phyloP scores from a whole-genome alignment of 225 moss, liverwort and hornwort genomes.

The Ulota crispa region DNA sequence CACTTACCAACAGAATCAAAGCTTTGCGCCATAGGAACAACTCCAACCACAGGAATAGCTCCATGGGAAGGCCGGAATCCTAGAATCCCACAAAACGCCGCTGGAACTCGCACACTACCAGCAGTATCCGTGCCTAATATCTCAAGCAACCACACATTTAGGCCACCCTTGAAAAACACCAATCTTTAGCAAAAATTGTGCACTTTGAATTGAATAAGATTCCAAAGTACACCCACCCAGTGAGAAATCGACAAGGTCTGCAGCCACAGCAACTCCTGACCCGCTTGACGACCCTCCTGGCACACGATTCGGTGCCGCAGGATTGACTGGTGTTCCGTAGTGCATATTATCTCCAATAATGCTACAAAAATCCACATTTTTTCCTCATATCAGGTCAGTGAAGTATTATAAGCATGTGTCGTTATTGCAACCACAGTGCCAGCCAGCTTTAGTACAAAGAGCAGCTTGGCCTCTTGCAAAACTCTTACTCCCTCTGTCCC shows the following conservation, averaged over 20 bases:
- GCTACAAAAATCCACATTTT: conserved; percentile 48
- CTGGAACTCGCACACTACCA: conserved; percentile 90
- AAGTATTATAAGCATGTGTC: background rate
- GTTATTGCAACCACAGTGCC: background rate
- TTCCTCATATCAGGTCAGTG: background rate
- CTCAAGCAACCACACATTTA: background rate
- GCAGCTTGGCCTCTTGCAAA: background rate
- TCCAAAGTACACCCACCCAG: conserved; percentile 50
- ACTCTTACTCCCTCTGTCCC: too few species aligned
- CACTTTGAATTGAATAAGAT: background rate
- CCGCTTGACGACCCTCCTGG: conserved; percentile 99
- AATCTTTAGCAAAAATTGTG: background rate
- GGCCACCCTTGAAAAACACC: background rate
- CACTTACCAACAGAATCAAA: conserved; percentile 94
- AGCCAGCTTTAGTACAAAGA: background rate
- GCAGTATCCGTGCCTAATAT: conserved; percentile 86
- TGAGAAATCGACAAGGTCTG: conserved; percentile 77
- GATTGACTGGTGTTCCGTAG: conserved; percentile 93
- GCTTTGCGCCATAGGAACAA: conserved; percentile 86
- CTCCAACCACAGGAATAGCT: conserved; percentile 70
- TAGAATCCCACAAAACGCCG: conserved; percentile 86
- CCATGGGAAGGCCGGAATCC: conserved; percentile 99
- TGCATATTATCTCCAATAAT: conserved; percentile 85
- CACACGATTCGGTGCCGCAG: conserved; percentile 80
- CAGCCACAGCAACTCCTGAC: conserved; percentile 92